These are phyloP conservation scores for Boechera retrofracta DNA, from an alignment of 345 rosid genomes.

Conservation along the genomic window DNA sequence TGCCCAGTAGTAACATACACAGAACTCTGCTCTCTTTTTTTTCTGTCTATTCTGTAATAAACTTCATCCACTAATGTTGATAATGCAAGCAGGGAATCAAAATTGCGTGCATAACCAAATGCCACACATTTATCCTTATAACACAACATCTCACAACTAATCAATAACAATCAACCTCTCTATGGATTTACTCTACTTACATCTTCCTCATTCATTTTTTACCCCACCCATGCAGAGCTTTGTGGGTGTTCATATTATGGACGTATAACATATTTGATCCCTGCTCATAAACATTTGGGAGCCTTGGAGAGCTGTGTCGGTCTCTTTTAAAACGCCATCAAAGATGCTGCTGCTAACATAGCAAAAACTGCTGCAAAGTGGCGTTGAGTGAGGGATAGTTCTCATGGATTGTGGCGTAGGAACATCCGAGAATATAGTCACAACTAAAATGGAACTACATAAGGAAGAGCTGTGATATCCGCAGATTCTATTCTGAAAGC, in stretches of 20 bases:
- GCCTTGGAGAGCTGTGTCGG: background rate
- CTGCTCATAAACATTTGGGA: constrained; percentile 1
- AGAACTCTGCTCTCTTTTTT: background rate
- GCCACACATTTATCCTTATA: constrained; percentile 21
- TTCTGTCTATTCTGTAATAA: background rate
- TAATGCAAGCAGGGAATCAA: constrained; percentile 10
- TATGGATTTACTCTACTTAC: constrained; percentile 23
- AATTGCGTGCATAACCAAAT: constrained; percentile 21
- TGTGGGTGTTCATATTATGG: constrained; percentile 6
- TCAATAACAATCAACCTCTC: constrained; percentile 19
- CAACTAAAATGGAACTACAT: constrained; percentile 71
- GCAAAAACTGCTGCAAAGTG: background rate
- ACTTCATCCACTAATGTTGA: background rate
- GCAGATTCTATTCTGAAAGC: constrained; percentile 63
- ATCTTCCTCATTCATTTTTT: constrained; percentile 27
- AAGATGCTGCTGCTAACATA: constrained; percentile 8
- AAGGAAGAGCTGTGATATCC: constrained; percentile 70
- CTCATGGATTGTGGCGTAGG: constrained; percentile 16
- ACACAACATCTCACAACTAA: constrained; percentile 17
- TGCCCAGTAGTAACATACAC: background rate
- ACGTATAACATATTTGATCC: background rate
- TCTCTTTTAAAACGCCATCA: constrained; percentile 7
- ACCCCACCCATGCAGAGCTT: constrained; percentile 12
- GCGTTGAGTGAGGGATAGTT: constrained; percentile 12
- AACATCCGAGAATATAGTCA: constrained; percentile 16